Evolutionary conservation across 805 yeast genomes (phyloP), one percentile per base, ranked within the genome.

Genomic region (Cyberlindnera euphorbiiphila): DNA sequence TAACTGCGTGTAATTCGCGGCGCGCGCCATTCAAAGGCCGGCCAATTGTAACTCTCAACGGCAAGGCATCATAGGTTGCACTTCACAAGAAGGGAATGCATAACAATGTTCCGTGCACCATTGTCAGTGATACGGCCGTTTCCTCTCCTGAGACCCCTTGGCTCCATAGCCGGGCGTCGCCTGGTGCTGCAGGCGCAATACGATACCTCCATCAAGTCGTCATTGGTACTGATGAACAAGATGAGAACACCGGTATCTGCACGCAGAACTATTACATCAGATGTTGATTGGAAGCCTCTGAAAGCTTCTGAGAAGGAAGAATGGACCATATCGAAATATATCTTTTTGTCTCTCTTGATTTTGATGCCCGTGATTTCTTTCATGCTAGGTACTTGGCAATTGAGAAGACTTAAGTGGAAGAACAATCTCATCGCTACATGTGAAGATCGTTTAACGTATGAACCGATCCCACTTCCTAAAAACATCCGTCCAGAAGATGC

Each of bases 311-410:
- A 61, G 49, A 43, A 67, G 65, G 42, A 50, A 23, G 47, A 51
- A 44, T 37, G 53, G 47, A 48, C 50, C 18, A 36, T 50, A 54
- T 51, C 56, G 37, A 57, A 44, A 50, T 54, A 42, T 14, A 53
- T 66, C 18, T 61, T 63, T n/a, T 41, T 68, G 19, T 60, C 67
- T 0, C 41, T 68, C 9, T 53, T 69, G 60, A 50, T 68, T 34
- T 75, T 91, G 15, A 91, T 94, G 81, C 98, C 98, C 0, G 69
- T 88, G 1, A 71, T 88, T 3, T 77, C 96, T 9, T 85, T 91
- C 57, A 81, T 79, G 32, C 65, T 93, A 29, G 98, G 98, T 2
- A 74, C 88, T 39, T 93, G 98, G 98, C 98, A 93, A 64, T 78
- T 85, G 31, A 68, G 76, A 50, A 70, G 98, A 47, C 64, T 93